Conservation (phyloP, 1,284 basidiomycete genomes). For the Chondrostereum purpureum region DNA sequence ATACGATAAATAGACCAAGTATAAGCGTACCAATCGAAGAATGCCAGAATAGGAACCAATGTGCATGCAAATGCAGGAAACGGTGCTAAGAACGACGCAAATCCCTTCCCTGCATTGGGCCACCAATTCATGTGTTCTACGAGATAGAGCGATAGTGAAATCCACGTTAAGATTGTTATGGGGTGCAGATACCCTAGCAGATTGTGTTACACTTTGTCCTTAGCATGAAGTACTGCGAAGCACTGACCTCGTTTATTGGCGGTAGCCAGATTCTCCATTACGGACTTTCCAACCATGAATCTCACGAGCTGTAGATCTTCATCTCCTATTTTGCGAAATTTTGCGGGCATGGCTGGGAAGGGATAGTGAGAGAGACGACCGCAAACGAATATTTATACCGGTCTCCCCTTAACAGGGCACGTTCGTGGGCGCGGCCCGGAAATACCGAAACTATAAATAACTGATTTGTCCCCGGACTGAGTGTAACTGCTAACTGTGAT, state of each 20-base stretch:
- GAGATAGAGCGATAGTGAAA: conserved; percentile 50
- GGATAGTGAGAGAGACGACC: too few species aligned
- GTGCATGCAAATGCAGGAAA: conserved; percentile 60
- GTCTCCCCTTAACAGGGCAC: too few species aligned
- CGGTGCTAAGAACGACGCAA: conserved; percentile 47
- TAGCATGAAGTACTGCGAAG: conserved; percentile 6
- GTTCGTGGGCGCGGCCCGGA: too few species aligned
- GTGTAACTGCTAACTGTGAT: background rate
- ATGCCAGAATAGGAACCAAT: conserved; percentile 59
- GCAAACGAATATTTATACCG: too few species aligned
- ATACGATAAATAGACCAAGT: too few species aligned
- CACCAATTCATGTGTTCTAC: conserved; percentile 60
- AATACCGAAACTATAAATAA: too few species aligned
- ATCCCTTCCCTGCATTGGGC: conserved; percentile 40
- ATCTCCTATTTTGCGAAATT: too few species aligned
- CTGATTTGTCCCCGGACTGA: too few species aligned
- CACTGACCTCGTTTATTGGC: conserved; percentile 60
- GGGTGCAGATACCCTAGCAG: conserved; percentile 57
- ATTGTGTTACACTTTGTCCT: too few species aligned
- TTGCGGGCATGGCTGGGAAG: too few species aligned
- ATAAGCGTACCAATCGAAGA: conserved; percentile 59
- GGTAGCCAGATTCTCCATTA: conserved; percentile 64
- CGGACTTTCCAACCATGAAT: conserved; percentile 62
- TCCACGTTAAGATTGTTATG: conserved; percentile 51
- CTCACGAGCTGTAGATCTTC: conserved; percentile 53